phyloP scores from a whole-genome alignment of 164 flowering plant species.

The Piper longum region DNA sequence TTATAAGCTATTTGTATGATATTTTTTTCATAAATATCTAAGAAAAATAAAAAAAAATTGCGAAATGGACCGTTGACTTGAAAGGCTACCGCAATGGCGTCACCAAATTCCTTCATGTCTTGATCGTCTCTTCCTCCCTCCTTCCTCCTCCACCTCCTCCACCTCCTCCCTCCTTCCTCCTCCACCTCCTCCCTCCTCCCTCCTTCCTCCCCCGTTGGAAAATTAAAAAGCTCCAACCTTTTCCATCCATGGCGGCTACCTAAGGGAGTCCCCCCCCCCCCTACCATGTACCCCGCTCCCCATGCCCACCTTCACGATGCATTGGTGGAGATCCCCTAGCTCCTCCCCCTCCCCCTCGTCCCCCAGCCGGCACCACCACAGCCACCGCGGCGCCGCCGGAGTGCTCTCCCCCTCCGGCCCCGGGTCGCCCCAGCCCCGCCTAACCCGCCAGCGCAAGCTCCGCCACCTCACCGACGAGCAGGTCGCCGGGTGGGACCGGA shows the following conservation, averaged over 20 bases:
- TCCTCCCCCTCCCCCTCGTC: not conserved
- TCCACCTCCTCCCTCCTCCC: not conserved
- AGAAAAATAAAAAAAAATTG: too few species aligned
- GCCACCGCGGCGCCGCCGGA: not conserved
- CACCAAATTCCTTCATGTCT: too few species aligned
- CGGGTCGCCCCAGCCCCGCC: slow-evolving; percentile 6
- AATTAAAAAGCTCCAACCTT: not conserved
- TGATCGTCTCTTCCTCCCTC: not conserved
- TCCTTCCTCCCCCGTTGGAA: not conserved
- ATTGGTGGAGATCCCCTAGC: not conserved
- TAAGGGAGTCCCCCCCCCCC: not conserved
- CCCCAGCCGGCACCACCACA: not conserved
- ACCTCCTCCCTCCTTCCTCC: not conserved
- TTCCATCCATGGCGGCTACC: not conserved
- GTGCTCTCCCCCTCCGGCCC: not conserved
- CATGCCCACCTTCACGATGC: not conserved
- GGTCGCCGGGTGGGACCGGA: slow-evolving; percentile 1
- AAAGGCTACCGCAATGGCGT: too few species aligned
- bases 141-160: not conserved
- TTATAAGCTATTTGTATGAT: too few species aligned
- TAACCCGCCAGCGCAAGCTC: slow-evolving; percentile 17
- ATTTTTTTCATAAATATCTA: too few species aligned
- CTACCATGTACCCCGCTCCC: not conserved
- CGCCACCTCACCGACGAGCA: slow-evolving; percentile 15
- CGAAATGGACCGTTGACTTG: not conserved